Evolutionary conservation across 805 yeast species (phyloP).

Genomic region (Lachancea mirantina): DNA sequence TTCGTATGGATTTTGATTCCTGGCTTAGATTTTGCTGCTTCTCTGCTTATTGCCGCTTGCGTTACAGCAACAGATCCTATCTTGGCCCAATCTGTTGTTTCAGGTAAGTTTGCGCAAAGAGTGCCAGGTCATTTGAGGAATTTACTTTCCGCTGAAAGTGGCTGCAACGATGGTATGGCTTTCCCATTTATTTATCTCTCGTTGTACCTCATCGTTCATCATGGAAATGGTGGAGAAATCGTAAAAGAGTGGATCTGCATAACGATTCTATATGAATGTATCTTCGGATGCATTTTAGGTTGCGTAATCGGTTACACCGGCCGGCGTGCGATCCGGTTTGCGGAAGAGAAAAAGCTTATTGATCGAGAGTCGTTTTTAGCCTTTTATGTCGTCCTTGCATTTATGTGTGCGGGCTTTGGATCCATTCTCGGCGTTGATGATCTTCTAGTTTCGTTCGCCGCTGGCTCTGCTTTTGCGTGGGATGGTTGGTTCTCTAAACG

Average conservation of each 20-base stretch:
- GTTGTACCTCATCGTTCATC: slow-evolving; percentile 57
- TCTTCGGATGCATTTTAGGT: slow-evolving; percentile 73
- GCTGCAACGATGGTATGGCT: slow-evolving; percentile 96
- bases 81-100: slow-evolving; percentile 90
- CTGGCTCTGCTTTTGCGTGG: slow-evolving; percentile 93
- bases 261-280: slow-evolving; percentile 74
- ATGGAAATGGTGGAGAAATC: slow-evolving; percentile 58
- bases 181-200: slow-evolving; percentile 80
- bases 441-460: slow-evolving; percentile 79
- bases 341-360: slow-evolving; percentile 60
- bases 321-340: slow-evolving; percentile 63
- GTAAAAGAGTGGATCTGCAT: slow-evolving; percentile 74
- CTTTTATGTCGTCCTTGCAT: slow-evolving; percentile 72
- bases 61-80: slow-evolving; percentile 95
- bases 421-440: slow-evolving; percentile 86
- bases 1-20: slow-evolving; percentile 77
- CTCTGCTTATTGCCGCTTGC: slow-evolving; percentile 74
- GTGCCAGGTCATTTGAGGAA: slow-evolving; percentile 91
- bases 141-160: slow-evolving; percentile 70
- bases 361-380: slow-evolving; percentile 87
- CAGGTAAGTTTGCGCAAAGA: slow-evolving; percentile 79
- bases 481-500: slow-evolving; percentile 80
- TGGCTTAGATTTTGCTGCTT: slow-evolving; percentile 60
- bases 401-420: slow-evolving; percentile 85
- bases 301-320: slow-evolving; percentile 62